These are phyloP conservation scores for Lepidium aucheri DNA, from an alignment of 345 rosid species.

Conservation along the genomic window DNA sequence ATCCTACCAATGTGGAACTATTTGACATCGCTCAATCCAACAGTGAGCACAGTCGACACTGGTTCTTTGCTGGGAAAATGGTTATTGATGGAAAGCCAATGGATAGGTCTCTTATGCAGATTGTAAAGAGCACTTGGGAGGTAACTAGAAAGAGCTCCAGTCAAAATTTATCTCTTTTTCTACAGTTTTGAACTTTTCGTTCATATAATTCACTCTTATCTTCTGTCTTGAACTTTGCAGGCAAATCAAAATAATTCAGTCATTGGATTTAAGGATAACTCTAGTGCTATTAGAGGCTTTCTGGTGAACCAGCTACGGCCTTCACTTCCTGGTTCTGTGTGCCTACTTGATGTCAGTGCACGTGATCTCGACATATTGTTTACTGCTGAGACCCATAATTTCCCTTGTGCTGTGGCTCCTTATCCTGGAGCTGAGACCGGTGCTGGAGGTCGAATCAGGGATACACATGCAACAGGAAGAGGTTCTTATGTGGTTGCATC, in stretches of 20 bases:
- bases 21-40: conserved; percentile 95
- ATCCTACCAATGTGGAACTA: conserved; percentile 84
- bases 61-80: conserved; percentile 92
- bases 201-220: not conserved
- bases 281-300: conserved; percentile 91
- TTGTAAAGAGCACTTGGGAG: conserved; percentile 89
- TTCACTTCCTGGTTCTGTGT: conserved; percentile 54
- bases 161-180: not conserved
- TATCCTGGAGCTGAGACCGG: conserved; percentile 99
- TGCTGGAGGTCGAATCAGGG: conserved; percentile 95
- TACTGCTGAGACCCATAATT: conserved; percentile 95
- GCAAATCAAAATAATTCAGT: conserved; percentile 79
- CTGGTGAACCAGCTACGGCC: conserved; percentile 63
- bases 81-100: conserved; percentile 78
- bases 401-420: conserved; percentile 98
- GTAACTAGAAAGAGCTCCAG: conserved; percentile 45
- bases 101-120: conserved; percentile 82
- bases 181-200: not conserved
- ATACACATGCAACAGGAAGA: conserved; percentile 95
- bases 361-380: conserved; percentile 74
- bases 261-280: conserved; percentile 89
- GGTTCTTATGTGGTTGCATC: conserved; percentile 87
- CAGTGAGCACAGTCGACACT: conserved; percentile 90
- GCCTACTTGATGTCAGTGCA: conserved; percentile 40
- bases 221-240: conserved; percentile 25